Conservation (phyloP, 2,329 filamentous ascomycete species). For the Colletotrichum abscissum region DNA sequence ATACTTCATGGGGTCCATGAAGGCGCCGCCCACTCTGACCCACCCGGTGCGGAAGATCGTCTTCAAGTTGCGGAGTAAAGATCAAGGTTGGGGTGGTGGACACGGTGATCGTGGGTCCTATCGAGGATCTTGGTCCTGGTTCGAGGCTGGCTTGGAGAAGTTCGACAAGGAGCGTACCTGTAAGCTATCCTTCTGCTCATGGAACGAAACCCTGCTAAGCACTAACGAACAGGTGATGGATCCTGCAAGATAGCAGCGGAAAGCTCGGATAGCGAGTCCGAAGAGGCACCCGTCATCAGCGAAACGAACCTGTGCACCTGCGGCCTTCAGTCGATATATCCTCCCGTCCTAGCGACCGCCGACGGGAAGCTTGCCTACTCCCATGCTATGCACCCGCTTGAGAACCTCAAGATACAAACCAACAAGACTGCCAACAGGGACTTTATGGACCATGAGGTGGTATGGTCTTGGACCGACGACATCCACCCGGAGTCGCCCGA, state of each 20-base stretch:
- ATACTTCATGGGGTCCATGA: conserved; percentile 46
- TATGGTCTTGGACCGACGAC: conserved; percentile 65
- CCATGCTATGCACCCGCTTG: conserved; percentile 48
- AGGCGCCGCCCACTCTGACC: conserved; percentile 43
- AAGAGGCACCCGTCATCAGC: conserved; percentile 22
- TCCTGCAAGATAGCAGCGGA: conserved; percentile 3
- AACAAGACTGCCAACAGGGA: conserved; percentile 52
- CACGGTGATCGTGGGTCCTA: conserved; percentile 50
- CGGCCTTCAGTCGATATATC: conserved; percentile 50
- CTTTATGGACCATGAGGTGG: conserved; percentile 56
- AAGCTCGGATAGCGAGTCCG: not conserved
- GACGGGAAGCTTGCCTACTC: conserved; percentile 44
- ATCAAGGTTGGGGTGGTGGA: conserved; percentile 67
- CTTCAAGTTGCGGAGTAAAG: conserved; percentile 66
- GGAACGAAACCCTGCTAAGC: fast-evolving
- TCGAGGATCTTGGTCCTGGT: conserved; percentile 68
- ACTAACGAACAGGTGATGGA: conserved; percentile 19
- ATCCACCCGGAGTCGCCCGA: conserved; percentile 54
- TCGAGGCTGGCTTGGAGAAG: conserved; percentile 70
- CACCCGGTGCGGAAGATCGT: conserved; percentile 70
- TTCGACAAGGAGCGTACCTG: conserved; percentile 53
- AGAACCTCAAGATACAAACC: conserved; percentile 58
- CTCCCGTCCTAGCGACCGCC: conserved; percentile 39
- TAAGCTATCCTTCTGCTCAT: conserved; percentile 25
- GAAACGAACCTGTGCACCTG: conserved; percentile 44